Evolutionary conservation across 768 basidiomycete genomes (phyloP).

Genomic region (Auricularia heimuer): DNA sequence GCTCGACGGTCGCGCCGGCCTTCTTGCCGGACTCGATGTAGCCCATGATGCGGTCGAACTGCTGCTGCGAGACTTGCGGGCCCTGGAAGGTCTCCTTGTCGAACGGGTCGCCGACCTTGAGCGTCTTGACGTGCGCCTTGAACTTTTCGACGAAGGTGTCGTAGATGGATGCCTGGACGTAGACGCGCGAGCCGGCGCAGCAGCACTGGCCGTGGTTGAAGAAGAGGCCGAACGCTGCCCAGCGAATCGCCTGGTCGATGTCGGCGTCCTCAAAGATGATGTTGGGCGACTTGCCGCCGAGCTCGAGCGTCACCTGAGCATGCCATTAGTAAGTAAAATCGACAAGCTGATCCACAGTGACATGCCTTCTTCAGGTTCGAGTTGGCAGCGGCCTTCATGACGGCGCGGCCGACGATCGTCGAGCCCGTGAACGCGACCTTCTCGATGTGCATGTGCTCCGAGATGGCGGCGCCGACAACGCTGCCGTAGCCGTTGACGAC

Average conservation of each 20-base stretch:
- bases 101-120: conserved; percentile 73
- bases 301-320: conserved; percentile 72
- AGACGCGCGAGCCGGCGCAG: conserved; percentile 83
- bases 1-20: conserved; percentile 66
- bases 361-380: conserved; percentile 86
- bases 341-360: no score
- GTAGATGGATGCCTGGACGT: conserved; percentile 80
- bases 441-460: conserved; percentile 77
- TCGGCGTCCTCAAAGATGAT: conserved; percentile 88
- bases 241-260: conserved; percentile 60
- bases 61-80: conserved; percentile 75
- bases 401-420: conserved; percentile 77
- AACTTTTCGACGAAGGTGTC: conserved; percentile 70
- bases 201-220: conserved; percentile 66
- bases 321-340: background rate
- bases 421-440: conserved; percentile 96
- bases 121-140: conserved; percentile 54
- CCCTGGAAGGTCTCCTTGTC: conserved; percentile 67
- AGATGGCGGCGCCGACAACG: conserved; percentile 77
- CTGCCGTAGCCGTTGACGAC: conserved; percentile 74
- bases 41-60: conserved; percentile 77
- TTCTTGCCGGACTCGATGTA: conserved; percentile 83
- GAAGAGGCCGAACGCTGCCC: conserved; percentile 5
- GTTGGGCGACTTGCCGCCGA: conserved; percentile 88
- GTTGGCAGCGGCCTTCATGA: conserved; percentile 86